Conservation (phyloP, 306 rosid genomes). For the Luffa aegyptiaca region DNA sequence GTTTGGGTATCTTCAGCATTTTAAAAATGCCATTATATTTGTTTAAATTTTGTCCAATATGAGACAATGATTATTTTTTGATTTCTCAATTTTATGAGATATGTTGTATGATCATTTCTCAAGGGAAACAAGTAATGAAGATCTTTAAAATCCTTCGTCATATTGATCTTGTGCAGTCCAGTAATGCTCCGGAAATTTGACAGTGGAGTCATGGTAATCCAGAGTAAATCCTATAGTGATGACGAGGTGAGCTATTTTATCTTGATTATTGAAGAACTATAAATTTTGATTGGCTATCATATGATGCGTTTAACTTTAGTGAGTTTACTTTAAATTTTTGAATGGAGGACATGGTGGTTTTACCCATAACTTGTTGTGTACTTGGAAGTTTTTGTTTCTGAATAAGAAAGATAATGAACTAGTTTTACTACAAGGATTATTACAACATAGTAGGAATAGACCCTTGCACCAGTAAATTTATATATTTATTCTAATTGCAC, state of each 20-base stretch:
- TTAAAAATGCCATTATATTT: not conserved
- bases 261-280: not conserved
- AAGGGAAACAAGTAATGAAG: not conserved
- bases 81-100: not conserved
- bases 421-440: not conserved
- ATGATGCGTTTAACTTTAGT: not conserved
- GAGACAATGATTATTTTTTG: not conserved
- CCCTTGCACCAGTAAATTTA: not conserved
- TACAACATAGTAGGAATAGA: not conserved
- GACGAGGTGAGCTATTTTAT: conserved; percentile 44
- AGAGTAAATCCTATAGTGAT: conserved; percentile 85
- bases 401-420: not conserved
- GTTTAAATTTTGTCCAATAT: not conserved
- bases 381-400: not conserved
- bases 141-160: conserved; percentile 1
- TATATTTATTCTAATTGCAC: not conserved
- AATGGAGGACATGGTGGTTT: not conserved
- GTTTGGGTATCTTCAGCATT: conserved; percentile 16
- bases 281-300: not conserved
- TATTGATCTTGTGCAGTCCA: conserved; percentile 38
- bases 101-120: not conserved
- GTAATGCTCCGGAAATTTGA: conserved; percentile 87
- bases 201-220: conserved; percentile 98
- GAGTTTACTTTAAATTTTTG: not conserved
- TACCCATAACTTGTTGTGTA: not conserved